Evolutionary conservation across 2,329 filamentous ascomycete genomes (phyloP).

Genomic region (Ophidiomyces ophidiicola): DNA sequence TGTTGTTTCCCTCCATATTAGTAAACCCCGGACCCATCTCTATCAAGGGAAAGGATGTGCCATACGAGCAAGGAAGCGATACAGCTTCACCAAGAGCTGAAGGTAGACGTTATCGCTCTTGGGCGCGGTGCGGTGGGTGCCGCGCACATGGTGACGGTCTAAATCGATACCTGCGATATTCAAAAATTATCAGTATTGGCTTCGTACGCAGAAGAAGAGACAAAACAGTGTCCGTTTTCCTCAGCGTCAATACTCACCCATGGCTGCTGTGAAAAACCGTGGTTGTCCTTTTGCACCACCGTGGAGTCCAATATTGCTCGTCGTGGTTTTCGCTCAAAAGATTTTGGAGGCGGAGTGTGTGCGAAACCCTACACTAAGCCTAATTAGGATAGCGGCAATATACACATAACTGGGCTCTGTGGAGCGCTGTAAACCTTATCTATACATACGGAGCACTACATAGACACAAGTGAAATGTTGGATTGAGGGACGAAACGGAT

Average conservation of each 20-base stretch:
- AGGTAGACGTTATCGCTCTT: constrained; percentile 99
- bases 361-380: constrained; percentile 35
- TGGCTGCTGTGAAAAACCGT: constrained; percentile 31
- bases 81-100: constrained; percentile 94
- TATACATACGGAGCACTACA: not conserved
- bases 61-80: constrained; percentile 92
- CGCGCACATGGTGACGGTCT: constrained; percentile 52
- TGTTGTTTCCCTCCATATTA: constrained; percentile 26
- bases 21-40: not conserved
- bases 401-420: no score
- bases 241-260: constrained; percentile 27
- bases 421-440: constrained; percentile 10
- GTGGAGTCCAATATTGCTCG: constrained; percentile 10
- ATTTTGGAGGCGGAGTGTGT: constrained; percentile 20
- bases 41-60: constrained; percentile 25
- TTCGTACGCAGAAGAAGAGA: not conserved
- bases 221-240: not conserved
- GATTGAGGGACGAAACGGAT: not conserved
- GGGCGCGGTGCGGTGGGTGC: constrained; percentile 75
- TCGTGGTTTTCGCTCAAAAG: constrained; percentile 10
- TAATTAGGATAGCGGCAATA: constrained; percentile 13
- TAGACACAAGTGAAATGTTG: not conserved
- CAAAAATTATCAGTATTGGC: constrained; percentile 3
- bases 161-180: constrained; percentile 41
- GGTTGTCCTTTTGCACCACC: constrained; percentile 9